A percentile compares a stretch with the other conserved stretches of the same genome.
These are phyloP conservation scores for Adansonia grandidieri DNA, from an alignment of 441 rosid species.

Conservation along the genomic window DNA sequence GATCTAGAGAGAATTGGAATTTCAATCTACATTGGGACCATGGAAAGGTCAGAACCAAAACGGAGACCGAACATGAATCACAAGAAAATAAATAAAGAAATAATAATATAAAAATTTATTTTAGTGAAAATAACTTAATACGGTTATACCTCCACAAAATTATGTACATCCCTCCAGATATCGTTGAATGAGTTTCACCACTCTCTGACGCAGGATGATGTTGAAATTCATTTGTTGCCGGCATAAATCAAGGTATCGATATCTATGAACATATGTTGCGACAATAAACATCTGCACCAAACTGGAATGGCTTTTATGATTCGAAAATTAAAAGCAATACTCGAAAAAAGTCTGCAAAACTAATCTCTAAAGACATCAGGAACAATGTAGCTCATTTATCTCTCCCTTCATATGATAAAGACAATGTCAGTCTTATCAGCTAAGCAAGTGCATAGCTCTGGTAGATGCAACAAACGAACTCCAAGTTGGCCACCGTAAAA, in stretches of 20 bases:
- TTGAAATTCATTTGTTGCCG: slow-evolving; percentile 85
- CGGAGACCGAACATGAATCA: slow-evolving; percentile 24
- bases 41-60: slow-evolving; percentile 48
- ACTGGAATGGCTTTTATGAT: background rate
- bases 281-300: background rate
- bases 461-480: background rate
- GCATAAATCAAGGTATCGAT: slow-evolving; percentile 90
- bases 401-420: background rate
- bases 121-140: background rate
- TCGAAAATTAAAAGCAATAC: background rate
- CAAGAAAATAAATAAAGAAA: slow-evolving; percentile 8
- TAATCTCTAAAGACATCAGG: background rate
- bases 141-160: slow-evolving; percentile 78
- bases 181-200: slow-evolving; percentile 85
- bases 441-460: background rate
- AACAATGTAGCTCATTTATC: slow-evolving; percentile 12
- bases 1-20: slow-evolving; percentile 95
- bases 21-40: slow-evolving; percentile 81
- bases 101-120: background rate
- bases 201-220: slow-evolving; percentile 81
- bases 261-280: slow-evolving; percentile 42
- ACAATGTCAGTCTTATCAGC: background rate
- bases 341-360: background rate
- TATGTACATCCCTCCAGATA: slow-evolving; percentile 78
- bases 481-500: slow-evolving; percentile 61